Conservation (phyloP, 2,329 filamentous ascomycete genomes). For the Davidsoniella virescens region DNA sequence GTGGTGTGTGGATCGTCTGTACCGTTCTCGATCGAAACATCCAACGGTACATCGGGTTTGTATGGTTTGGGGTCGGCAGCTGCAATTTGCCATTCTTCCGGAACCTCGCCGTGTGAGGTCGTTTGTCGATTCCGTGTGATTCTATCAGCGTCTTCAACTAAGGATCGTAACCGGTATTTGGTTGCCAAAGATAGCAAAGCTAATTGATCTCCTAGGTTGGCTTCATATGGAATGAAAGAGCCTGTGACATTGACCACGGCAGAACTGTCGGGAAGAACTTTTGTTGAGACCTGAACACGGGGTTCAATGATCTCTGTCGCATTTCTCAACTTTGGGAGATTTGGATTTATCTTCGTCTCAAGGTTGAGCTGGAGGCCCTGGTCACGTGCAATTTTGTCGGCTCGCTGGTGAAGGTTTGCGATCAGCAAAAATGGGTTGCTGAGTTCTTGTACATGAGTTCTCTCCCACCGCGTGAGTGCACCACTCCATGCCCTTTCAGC, state of each 20-base stretch:
- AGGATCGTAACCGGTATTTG: constrained; percentile 57
- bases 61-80: constrained; percentile 36
- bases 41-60: constrained; percentile 14
- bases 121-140: constrained; percentile 56
- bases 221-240: constrained; percentile 58
- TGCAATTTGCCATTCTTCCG: constrained; percentile 58
- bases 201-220: constrained; percentile 65
- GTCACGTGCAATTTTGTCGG: constrained; percentile 40
- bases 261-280: constrained; percentile 15
- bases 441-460: constrained; percentile 50
- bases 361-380: constrained; percentile 39
- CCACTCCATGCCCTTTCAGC: constrained; percentile 50
- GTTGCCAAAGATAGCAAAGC: constrained; percentile 69
- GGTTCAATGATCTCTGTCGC: constrained; percentile 9
- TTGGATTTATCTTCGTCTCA: constrained; percentile 33
- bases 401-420: constrained; percentile 41
- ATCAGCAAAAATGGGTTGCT: constrained; percentile 58
- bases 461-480: constrained; percentile 45
- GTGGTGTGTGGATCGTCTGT: not conserved
- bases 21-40: not conserved
- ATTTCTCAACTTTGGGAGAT: constrained; percentile 24
- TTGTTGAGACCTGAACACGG: constrained; percentile 5
- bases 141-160: constrained; percentile 62
- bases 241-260: constrained; percentile 41
- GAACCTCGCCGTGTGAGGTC: constrained; percentile 65